phyloP scores from a whole-genome alignment of 768 basidiomycete species.

The Pleurotus citrinopileatus region DNA sequence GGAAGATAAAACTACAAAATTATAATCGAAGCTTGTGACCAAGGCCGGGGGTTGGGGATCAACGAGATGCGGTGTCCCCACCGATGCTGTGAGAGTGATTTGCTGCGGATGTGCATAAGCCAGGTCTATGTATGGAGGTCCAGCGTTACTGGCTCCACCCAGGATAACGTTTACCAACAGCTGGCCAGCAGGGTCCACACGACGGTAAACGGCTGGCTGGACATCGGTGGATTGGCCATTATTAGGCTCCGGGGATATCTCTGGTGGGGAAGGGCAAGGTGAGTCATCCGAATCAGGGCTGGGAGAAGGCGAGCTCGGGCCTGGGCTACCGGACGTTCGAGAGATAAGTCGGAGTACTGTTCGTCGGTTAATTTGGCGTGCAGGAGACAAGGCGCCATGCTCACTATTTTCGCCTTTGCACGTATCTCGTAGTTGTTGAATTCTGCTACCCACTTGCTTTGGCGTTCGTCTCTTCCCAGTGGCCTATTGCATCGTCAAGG shows the following conservation, averaged over 20 bases:
- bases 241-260: background rate
- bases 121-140: background rate
- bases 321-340: conserved; percentile 2
- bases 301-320: background rate
- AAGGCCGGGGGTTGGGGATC: background rate
- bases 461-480: conserved; percentile 53
- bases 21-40: background rate
- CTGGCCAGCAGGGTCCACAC: background rate
- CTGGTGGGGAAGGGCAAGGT: background rate
- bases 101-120: background rate
- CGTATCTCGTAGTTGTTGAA: conserved; percentile 55
- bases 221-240: background rate
- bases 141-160: background rate
- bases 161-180: background rate
- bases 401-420: conserved; percentile 39
- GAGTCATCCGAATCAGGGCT: background rate
- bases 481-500: background rate
- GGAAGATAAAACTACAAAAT: background rate
- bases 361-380: background rate
- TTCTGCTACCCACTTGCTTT: conserved; percentile 57
- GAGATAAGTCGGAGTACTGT: conserved; percentile 6
- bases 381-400: background rate
- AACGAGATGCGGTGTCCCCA: background rate
- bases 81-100: background rate
- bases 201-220: background rate